Evolutionary conservation across 2,329 filamentous ascomycete genomes (phyloP), one percentile per base, ranked within the genome.

Genomic region (Colletotrichum sp.): DNA sequence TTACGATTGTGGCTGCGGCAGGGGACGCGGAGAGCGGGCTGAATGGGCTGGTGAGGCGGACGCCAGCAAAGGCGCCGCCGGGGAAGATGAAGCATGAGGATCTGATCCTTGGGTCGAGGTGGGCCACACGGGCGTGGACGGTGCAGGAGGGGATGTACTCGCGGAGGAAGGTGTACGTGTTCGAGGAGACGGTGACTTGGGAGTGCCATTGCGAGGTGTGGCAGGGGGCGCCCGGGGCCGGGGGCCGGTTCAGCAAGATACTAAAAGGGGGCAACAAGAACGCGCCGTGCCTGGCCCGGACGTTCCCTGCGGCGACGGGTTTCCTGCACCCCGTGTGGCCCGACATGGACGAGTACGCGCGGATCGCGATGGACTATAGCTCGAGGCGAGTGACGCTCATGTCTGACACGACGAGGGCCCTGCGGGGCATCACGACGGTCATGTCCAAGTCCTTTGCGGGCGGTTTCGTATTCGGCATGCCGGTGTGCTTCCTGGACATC

Each of bases 381-480:
- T 79, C 83, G 18, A 80, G 86, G 8, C 81, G 83, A 57, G 76
- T 88, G 70, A 85, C 85, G 0, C 75, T 82, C 26, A 85, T 85
- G 26, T 84, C 87, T 38, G 87, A 88, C 71, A 87, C 85, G 15
- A 79, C 86, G 4, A 80, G 79, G n/a, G 87, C 87, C 13, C 86
- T 88, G 74, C 80, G 84, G 2, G 86, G 86, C 76, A 84, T 88
- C 72, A 88, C 85, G 0, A 82, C 84, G 18, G 81, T 87, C 7
- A 80, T 88, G 66, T 86, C 86, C 6, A 82, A 82, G 26, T 82
- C 84, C 2, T 88, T 86, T 65, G 80, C 84, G 2, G 86, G 86
- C 8, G 86, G 86, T 5, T 87, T 88, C 78, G 79, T 86, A 32
- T 88, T 85, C 71, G 87, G 86, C 15, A 86, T 88, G 86, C 87